Evolutionary conservation across 352 stramenopile species (phyloP).

Genomic region (Phytophthora palmivora): DNA sequence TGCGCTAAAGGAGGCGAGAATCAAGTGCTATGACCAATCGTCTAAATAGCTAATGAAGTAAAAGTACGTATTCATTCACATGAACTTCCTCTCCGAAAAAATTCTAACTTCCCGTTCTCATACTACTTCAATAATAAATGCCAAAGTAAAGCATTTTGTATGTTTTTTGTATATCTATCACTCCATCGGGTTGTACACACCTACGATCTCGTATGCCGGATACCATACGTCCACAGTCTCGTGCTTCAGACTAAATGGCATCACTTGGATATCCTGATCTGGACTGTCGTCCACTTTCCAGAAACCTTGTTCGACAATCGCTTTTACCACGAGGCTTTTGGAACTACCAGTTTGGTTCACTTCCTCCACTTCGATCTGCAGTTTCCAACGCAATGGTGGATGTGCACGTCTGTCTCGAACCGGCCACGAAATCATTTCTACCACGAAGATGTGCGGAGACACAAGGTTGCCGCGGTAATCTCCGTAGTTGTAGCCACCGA

Average conservation of each 20-base stretch:
- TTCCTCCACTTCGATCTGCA: constrained; percentile 25
- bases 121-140: no score
- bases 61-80: no score
- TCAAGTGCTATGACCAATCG: no score
- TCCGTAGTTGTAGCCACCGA: constrained; percentile 43
- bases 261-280: constrained; percentile 11
- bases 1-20: constrained; percentile 17
- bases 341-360: background rate
- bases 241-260: constrained; percentile 24
- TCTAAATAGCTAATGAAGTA: no score
- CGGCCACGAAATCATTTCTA: constrained; percentile 45
- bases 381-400: constrained; percentile 30
- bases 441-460: constrained; percentile 33
- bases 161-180: background rate
- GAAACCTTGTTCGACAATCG: constrained; percentile 23
- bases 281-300: constrained; percentile 10
- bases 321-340: constrained; percentile 18
- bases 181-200: constrained; percentile 20
- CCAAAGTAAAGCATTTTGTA: no score
- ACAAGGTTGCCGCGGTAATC: constrained; percentile 56
- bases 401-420: constrained; percentile 4
- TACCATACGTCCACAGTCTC: constrained; percentile 30
- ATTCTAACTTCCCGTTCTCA: no score
- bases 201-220: constrained; percentile 28
- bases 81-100: no score